These are phyloP conservation scores for Chaetomium strumarium DNA, from an alignment of 2,329 filamentous ascomycete species.

Conservation along the genomic window DNA sequence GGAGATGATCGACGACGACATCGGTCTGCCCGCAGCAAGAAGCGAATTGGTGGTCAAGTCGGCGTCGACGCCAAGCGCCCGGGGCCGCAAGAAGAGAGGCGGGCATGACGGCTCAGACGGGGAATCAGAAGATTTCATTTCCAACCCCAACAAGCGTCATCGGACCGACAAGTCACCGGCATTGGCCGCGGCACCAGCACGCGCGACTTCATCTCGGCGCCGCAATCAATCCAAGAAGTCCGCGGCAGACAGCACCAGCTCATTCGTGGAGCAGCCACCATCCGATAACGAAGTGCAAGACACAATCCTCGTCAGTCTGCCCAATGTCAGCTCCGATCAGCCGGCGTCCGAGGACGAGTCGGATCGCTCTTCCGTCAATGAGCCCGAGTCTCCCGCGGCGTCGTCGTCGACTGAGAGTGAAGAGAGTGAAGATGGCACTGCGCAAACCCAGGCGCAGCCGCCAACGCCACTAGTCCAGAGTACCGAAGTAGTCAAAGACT, in stretches of 20 bases:
- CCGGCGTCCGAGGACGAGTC: conserved; percentile 28
- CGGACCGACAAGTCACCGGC: conserved; percentile 24
- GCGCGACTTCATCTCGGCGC: conserved; percentile 34
- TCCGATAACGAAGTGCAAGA: conserved; percentile 47
- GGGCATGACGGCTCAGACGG: conserved; percentile 27
- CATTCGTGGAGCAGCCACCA: conserved; percentile 30
- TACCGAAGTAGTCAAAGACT: conserved; percentile 6
- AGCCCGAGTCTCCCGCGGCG: conserved; percentile 15
- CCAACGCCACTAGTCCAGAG: conserved; percentile 14
- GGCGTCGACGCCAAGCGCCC: conserved; percentile 24
- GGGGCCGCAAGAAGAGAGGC: conserved; percentile 34
- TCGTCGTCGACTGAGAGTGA: conserved; percentile 16
- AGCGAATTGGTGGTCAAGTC: conserved; percentile 20
- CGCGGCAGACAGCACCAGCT: conserved; percentile 26
- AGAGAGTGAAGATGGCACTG: not conserved
- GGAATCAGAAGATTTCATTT: conserved; percentile 31
- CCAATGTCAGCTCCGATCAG: conserved; percentile 29
- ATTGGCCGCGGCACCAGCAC: no score
- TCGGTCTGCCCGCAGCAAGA: conserved; percentile 22
- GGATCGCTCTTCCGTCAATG: conserved; percentile 18
- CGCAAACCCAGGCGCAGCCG: conserved; percentile 6
- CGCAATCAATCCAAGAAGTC: conserved; percentile 37
- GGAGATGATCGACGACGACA: conserved; percentile 42
- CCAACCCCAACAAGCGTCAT: conserved; percentile 34
- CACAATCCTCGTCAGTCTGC: conserved; percentile 51